A percentile compares a stretch with the other conserved stretches of the same genome.
Evolutionary conservation across 352 stramenopile species (phyloP).

Genomic region (Globisporangium spiculum): DNA sequence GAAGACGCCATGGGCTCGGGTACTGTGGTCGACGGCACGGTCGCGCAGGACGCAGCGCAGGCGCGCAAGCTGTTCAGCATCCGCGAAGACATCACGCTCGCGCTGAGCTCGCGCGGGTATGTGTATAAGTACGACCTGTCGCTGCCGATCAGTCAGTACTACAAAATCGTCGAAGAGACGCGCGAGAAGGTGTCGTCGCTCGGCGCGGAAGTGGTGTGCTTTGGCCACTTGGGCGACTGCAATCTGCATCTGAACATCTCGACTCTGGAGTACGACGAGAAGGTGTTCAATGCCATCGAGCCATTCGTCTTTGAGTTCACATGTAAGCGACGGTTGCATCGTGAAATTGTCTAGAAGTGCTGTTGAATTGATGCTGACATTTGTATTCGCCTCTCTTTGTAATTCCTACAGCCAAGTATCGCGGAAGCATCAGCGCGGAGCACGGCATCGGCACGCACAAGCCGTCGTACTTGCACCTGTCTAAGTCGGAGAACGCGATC

Average conservation of each 20-base stretch:
- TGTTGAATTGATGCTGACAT: not conserved
- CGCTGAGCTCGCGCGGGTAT: conserved; percentile 81
- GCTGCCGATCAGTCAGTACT: conserved; percentile 90
- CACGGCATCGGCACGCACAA: conserved; percentile 97
- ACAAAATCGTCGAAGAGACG: conserved; percentile 87
- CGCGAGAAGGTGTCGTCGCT: conserved; percentile 43
- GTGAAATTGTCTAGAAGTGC: not conserved
- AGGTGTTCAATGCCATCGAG: conserved; percentile 63
- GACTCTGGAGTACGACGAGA: conserved; percentile 60
- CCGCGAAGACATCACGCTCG: conserved; percentile 92
- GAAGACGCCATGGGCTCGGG: conserved; percentile 68
- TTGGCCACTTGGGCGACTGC: conserved; percentile 94
- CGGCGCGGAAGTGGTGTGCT: conserved; percentile 77
- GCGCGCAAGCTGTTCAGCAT: conserved; percentile 92
- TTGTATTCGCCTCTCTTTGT: not conserved
- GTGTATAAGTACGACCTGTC: conserved; percentile 99
- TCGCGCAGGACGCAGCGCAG: conserved; percentile 92
- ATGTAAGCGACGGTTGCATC: conserved; percentile 27
- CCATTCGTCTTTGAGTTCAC: conserved; percentile 85
- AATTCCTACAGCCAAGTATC: conserved; percentile 42
- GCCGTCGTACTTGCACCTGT: conserved; percentile 76
- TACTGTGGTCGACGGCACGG: conserved; percentile 86
- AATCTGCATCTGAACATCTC: conserved; percentile 98
- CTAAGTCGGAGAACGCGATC: conserved; percentile 83
- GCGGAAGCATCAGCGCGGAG: conserved; percentile 96